Base-by-base conservation (phyloP, 306 rosid genomes). In the Abrus precatorius region DNA sequence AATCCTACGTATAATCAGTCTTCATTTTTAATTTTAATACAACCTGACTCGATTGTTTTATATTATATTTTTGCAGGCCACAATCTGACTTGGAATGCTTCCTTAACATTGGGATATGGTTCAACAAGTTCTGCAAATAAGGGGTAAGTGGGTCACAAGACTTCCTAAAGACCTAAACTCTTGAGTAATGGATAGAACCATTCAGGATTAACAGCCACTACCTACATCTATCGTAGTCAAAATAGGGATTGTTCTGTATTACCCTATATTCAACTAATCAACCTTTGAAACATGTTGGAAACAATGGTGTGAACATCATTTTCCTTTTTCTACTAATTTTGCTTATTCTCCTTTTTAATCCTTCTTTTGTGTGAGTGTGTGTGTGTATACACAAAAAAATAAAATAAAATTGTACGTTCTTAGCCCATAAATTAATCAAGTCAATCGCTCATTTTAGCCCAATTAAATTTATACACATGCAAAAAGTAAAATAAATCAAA, bases 61-160 rank as follows among this genome's bases (percentile, higher is more conserved):
- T 74, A 10, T 75, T 47, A 70, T 80, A 40, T 60, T 41, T 29
- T 10, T 81, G 79, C 85, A 92, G 98, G 87, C 96, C 98, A 9
- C 97, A 87, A 69, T 89, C 98, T 3, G 93, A 92, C 73, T 89
- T 88, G 14, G 97, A 94, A 87, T 85, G 93, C 80, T 88, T 83
- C 61, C 91, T 94, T 60, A 90, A 88, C 72, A 88, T 94, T 80
- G 96, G 86, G 6, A 88, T 85, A 60, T 94, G 97, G 97, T 94
- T 94, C 88, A 88, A 83, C 76, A 92, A 92, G 81, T 74, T 88
- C 47, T 87, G 87, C 85, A 84, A 82, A 83, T 86, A 82, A 89
- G 76, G 28, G 12, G n/a, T 6, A 30, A 63, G 33, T 32, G 50
- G 32, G 29, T 60, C 48, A 60, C 72, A 32, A 2, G 3, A 54